Percentiles rank a stretch among this genome's conserved stretches.
phyloP scores from a whole-genome alignment of 2,329 filamentous ascomycete species.

The Ploettnerulaceae sp. region DNA sequence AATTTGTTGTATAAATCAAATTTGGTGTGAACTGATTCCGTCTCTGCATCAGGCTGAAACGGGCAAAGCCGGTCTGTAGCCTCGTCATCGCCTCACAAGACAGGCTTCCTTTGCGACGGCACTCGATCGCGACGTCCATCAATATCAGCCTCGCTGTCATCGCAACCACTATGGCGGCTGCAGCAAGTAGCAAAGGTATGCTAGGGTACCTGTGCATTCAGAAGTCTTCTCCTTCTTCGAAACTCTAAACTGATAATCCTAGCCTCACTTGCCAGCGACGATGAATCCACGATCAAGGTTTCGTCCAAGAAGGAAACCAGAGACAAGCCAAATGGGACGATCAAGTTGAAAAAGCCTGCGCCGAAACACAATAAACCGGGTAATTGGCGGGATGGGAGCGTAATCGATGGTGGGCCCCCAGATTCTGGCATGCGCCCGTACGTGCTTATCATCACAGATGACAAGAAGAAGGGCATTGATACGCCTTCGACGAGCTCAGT shows the following conservation, averaged over 20 bases:
- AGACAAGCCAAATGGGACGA: conserved; percentile 43
- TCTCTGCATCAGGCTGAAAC: conserved; percentile 6
- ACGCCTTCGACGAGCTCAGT: conserved; percentile 39
- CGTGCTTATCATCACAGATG: conserved; percentile 37
- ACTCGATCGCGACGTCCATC: conserved; percentile 1
- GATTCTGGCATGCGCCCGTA: neutral
- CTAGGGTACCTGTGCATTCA: neutral
- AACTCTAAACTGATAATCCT: conserved; percentile 2
- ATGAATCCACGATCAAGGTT: conserved; percentile 59
- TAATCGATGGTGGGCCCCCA: conserved; percentile 49
- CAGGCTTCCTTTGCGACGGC: neutral
- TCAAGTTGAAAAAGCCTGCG: conserved; percentile 59
- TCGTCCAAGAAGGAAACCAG: conserved; percentile 41
- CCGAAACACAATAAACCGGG: conserved; percentile 63
- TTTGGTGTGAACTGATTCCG: no score
- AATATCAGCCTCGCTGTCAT: conserved; percentile 5
- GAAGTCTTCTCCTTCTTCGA: neutral
- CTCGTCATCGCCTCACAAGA: conserved; percentile 7
- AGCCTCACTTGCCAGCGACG: conserved; percentile 37
- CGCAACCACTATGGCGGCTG: conserved; percentile 11
- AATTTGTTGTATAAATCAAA: no score
- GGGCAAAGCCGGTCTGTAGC: conserved; percentile 6
- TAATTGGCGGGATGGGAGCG: conserved; percentile 65
- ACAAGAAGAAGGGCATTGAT: conserved; percentile 49
- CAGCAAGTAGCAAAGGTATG: conserved; percentile 14